Evolutionary conservation across 257 asterid genomes (phyloP).

Genomic region (Henckelia pumila): DNA sequence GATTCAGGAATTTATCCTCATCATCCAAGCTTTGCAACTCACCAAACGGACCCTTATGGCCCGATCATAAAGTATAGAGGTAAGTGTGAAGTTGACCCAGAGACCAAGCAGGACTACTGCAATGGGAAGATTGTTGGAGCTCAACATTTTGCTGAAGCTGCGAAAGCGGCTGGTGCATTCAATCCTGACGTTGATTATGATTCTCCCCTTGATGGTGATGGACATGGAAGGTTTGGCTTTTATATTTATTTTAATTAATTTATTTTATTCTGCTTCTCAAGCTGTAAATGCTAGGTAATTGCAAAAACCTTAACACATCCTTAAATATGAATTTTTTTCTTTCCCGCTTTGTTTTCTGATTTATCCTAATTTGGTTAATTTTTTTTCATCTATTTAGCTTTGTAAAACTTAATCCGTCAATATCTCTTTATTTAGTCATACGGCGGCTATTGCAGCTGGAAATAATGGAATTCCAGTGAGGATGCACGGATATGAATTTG

Average conservation of each 20-base stretch:
- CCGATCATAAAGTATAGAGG: slow-evolving; percentile 84
- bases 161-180: slow-evolving; percentile 87
- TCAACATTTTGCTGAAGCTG: slow-evolving; percentile 96
- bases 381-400: not conserved
- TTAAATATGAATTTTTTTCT: slow-evolving; percentile 4
- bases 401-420: slow-evolving; percentile 21
- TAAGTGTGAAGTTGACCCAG: slow-evolving; percentile 76
- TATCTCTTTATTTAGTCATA: slow-evolving; percentile 38
- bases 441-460: slow-evolving; percentile 99
- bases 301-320: not conserved
- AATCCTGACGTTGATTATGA: slow-evolving; percentile 77
- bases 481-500: slow-evolving; percentile 92
- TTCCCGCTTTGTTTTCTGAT: slow-evolving; percentile 1
- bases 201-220: slow-evolving; percentile 96
- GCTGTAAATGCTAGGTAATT: not conserved
- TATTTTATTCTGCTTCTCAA: not conserved
- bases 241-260: not conserved
- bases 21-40: slow-evolving; percentile 87
- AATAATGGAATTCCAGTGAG: slow-evolving; percentile 95
- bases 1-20: slow-evolving; percentile 97
- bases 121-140: slow-evolving; percentile 99
- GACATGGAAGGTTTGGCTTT: slow-evolving; percentile 86
- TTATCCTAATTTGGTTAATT: not conserved
- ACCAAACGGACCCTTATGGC: slow-evolving; percentile 72
- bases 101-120: slow-evolving; percentile 71